phyloP scores from a whole-genome alignment of 1,284 basidiomycete genomes.

The Irpex sp. region DNA sequence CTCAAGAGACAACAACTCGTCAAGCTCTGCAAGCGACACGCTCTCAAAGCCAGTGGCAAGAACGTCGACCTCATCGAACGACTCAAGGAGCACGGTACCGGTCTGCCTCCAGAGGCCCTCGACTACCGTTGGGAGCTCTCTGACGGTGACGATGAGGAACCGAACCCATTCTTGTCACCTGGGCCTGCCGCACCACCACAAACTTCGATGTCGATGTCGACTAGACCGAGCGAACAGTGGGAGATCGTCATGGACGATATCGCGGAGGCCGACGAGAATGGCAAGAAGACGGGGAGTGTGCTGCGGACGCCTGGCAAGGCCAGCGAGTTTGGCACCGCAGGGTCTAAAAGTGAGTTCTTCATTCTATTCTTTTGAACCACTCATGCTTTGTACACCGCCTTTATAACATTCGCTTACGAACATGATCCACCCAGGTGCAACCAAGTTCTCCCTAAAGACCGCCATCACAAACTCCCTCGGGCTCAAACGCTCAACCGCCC shows the following conservation, averaged over 20 bases:
- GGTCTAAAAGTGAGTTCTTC: constrained; percentile 54
- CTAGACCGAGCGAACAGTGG: constrained; percentile 71
- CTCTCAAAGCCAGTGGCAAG: constrained; percentile 74
- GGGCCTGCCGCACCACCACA: constrained; percentile 25
- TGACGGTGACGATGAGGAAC: constrained; percentile 40
- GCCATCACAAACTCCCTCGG: constrained; percentile 66
- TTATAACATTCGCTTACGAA: not conserved
- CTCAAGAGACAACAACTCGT: constrained; percentile 78
- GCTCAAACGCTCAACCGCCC: constrained; percentile 46
- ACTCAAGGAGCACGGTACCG: constrained; percentile 59
- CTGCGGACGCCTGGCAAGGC: constrained; percentile 41
- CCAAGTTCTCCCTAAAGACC: constrained; percentile 61
- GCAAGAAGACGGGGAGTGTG: constrained; percentile 39
- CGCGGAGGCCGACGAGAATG: constrained; percentile 51
- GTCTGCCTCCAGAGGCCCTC: constrained; percentile 44
- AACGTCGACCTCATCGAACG: constrained; percentile 66
- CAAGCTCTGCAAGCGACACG: constrained; percentile 76
- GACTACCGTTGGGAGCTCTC: constrained; percentile 35
- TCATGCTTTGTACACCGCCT: not conserved
- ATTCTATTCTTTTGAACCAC: not conserved
- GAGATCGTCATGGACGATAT: constrained; percentile 76
- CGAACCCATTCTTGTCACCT: not conserved
- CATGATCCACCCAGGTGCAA: constrained; percentile 35
- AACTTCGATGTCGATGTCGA: too few species aligned
- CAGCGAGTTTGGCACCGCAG: constrained; percentile 64